Base-by-base conservation (phyloP, 192 early-diverging fungal species). In the Gonapodya sp. region DNA sequence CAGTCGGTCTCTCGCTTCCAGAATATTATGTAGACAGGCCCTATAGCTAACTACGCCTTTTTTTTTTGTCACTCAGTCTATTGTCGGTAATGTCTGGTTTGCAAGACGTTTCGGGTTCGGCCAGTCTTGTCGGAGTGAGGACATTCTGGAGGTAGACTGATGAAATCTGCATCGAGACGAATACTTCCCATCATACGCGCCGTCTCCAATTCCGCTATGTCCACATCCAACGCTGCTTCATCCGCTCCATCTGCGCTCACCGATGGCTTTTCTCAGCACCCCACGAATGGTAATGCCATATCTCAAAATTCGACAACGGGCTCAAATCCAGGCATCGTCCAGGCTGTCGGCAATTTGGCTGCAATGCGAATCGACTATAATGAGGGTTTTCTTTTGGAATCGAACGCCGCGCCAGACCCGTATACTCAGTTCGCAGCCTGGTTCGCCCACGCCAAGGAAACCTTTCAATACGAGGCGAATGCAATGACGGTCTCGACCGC, bases 401-500 rank as follows among this genome's bases (percentile, higher is more conserved):
- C 33, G 30, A 36, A 82, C 18, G 80, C 82, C 34, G 73, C 34
- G 0, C 36, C 78, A 0, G 72, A 84, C 77, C 89, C 89, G 16
- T 84, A 85, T 31, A 80, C 80, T 35, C 87, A 84, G 46, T 90
- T 90, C 82, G 83, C 81, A 64, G 73, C 34, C 1, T 90, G 89
- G 89, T 84, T 90, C 73, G 73, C 73, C 35, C 84, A 86, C 33
- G 86, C 84, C 0, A 74, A 78, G 35, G 36, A 73, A 34, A 74
- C 83, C 80, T 78, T 77, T 33, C 18, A 81, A 31, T 8, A 73
- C 35, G 89, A 90, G 79, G 82, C 86, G 2, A 90, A 90, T 81
- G 89, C 89, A 8, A 87, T 90, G 85, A 79, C 36, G 78, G 78
- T 90, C 36, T 73, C 87, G 14, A 90, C 89, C 31, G 34, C 80